Evolutionary conservation across 1,284 basidiomycete genomes (phyloP), one percentile per base, ranked within the genome.

Genomic region (Mycena citricolor): DNA sequence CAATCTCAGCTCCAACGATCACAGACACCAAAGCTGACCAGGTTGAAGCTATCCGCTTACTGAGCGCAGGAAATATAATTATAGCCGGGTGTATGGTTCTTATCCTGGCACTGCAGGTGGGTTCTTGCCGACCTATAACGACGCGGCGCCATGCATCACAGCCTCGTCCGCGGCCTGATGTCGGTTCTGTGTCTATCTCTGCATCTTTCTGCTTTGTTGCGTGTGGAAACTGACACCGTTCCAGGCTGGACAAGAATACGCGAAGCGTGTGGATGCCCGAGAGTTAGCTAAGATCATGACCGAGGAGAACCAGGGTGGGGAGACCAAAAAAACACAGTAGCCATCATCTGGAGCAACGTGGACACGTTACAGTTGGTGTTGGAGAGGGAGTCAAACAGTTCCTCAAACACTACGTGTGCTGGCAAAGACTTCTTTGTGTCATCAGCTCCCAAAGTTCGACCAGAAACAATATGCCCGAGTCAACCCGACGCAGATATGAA

Each of bases 241-340:
- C 59, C 68, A 94, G 86, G 83, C 79, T 40, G 91, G 91, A 23
- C 90, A 94, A 61, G 89, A 90, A 69, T 94, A 88, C 62, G 88
- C 89, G 25, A 70, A 73, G 52, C 79, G 86, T 23, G 53, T 75
- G 36, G 90, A 91, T 61, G 74, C 69, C 42, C 77, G 69, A 51
- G 79, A 81, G 53, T 59, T 81, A 54, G 73, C 73, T 25, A 74
- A 69, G 49, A 47, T 76, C 36, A 71, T 76, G 49, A 62, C 57
- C 39, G 58, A 61, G 46, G 60, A 61, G 51, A 58, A 60, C 51
- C 55, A 59, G 37, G 58, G 51, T n/a, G 57, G 47, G 21, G 52
- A 59, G n/a, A 48, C 53, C 28, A 61, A 63, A 46, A 73, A 72
- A 58, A 77, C 76, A 55, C 67, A 73, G 39, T 65, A 69, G 49